Evolutionary conservation across 2,329 filamentous ascomycete genomes (phyloP).

Genomic region (Venturiaceae sp.): DNA sequence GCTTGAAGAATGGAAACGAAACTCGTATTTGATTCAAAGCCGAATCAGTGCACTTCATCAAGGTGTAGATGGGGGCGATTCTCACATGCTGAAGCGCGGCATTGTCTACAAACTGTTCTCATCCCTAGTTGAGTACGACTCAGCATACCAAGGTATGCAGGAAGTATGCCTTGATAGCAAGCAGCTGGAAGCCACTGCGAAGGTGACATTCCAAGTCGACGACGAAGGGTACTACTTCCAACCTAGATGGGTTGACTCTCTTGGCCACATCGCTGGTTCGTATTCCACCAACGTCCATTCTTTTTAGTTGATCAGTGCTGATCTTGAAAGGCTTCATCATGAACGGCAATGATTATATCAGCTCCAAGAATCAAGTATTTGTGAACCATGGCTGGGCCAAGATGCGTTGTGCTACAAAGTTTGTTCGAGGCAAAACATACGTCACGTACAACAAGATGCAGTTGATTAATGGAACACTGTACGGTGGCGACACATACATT

Average conservation of each 20-base stretch:
- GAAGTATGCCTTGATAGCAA: slow-evolving; percentile 14
- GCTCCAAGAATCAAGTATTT: slow-evolving; percentile 49
- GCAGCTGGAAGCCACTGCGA: slow-evolving; percentile 12
- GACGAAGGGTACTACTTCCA: slow-evolving; percentile 7
- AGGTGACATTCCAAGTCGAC: slow-evolving; percentile 15
- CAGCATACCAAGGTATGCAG: slow-evolving; percentile 16
- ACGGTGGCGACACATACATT: slow-evolving; percentile 48
- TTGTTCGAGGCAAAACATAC: slow-evolving; percentile 43
- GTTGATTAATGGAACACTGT: slow-evolving; percentile 40
- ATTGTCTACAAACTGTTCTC: slow-evolving; percentile 17
- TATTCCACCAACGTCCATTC: slow-evolving; percentile 12
- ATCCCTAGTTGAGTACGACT: slow-evolving; percentile 15
- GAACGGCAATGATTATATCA: slow-evolving; percentile 25
- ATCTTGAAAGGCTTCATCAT: neutral
- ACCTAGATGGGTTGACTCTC: slow-evolving; percentile 9
- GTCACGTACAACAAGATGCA: slow-evolving; percentile 52
- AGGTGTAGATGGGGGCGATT: neutral
- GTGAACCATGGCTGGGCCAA: slow-evolving; percentile 53
- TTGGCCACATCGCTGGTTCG: slow-evolving; percentile 5
- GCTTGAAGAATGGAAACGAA: slow-evolving; percentile 7
- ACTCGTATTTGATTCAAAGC: slow-evolving; percentile 13
- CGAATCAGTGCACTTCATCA: slow-evolving; percentile 12
- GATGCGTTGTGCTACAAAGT: slow-evolving; percentile 45
- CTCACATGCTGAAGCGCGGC: neutral
- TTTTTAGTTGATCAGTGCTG: neutral